These are phyloP conservation scores for Cytospora schulzeri DNA, from an alignment of 2,329 filamentous ascomycete species.

Conservation along the genomic window DNA sequence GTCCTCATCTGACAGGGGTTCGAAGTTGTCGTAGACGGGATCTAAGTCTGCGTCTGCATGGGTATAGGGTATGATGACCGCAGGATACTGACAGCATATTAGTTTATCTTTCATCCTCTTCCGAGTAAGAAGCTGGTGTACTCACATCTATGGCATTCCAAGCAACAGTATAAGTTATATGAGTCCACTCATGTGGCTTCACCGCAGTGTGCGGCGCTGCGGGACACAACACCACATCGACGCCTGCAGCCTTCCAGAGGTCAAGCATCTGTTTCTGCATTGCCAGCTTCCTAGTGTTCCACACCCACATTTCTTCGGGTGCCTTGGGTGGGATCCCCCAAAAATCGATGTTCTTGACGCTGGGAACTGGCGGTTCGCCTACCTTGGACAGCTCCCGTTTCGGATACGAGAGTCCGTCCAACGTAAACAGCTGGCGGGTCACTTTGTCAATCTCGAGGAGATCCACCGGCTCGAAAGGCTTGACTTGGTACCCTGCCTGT, in stretches of 20 bases:
- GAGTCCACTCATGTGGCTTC: conserved; percentile 37
- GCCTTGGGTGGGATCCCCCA: conserved; percentile 38
- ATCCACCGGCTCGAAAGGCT: conserved; percentile 37
- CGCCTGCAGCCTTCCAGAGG: conserved; percentile 37
- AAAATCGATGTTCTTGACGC: conserved; percentile 39
- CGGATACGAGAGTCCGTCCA: conserved; percentile 40
- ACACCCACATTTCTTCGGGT: conserved; percentile 38
- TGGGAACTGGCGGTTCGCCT: conserved; percentile 38
- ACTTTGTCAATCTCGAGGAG: conserved; percentile 36
- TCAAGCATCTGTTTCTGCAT: conserved; percentile 42
- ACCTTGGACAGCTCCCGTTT: conserved; percentile 36
- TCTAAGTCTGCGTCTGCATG: conserved; percentile 36
- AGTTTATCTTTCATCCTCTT: background rate
- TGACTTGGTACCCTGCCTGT: conserved; percentile 35
- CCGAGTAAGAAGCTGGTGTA: background rate
- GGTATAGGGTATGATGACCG: conserved; percentile 38
- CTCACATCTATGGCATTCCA: conserved; percentile 40
- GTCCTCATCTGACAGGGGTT: conserved; percentile 33
- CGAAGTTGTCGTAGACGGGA: conserved; percentile 33
- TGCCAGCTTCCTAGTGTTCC: conserved; percentile 37
- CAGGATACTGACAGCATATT: conserved; percentile 35
- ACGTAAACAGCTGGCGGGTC: conserved; percentile 38
- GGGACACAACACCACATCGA: conserved; percentile 36
- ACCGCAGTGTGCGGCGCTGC: conserved; percentile 38
- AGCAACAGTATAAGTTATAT: conserved; percentile 39